phyloP scores from a whole-genome alignment of 129 eudicot genomes.

The Helianthus tuberosus region DNA sequence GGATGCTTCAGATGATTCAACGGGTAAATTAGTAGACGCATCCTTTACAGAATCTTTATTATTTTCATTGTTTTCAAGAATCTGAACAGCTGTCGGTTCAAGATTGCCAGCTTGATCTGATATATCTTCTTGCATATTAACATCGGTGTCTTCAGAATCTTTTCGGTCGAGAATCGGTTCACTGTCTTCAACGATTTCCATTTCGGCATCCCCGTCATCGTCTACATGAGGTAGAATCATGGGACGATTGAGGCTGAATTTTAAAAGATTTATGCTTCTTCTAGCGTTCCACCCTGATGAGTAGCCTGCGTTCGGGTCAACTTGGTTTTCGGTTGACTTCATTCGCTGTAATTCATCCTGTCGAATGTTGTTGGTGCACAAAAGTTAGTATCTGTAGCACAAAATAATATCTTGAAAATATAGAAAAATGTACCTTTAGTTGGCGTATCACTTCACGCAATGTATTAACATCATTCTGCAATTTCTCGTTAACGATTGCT shows the following conservation, averaged over 20 bases:
- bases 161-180: constrained; percentile 38
- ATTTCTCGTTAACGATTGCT: constrained; percentile 83
- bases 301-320: constrained; percentile 54
- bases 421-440: constrained; percentile 50
- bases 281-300: constrained; percentile 83
- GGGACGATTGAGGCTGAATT: constrained; percentile 82
- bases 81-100: constrained; percentile 15
- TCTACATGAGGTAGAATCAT: constrained; percentile 64
- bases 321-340: constrained; percentile 63
- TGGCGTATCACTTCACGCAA: constrained; percentile 84
- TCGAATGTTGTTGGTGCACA: constrained; percentile 2
- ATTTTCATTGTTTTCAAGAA: constrained; percentile 20
- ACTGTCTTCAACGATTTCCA: constrained; percentile 82
- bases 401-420: not conserved
- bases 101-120: constrained; percentile 41
- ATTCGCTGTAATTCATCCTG: constrained; percentile 82
- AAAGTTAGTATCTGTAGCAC: constrained; percentile 1
- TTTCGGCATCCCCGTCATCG: constrained; percentile 90
- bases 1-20: constrained; percentile 52
- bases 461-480: constrained; percentile 86
- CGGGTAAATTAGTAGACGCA: constrained; percentile 37
- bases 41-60: constrained; percentile 29
- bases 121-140: constrained; percentile 64
- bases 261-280: constrained; percentile 76
- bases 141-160: constrained; percentile 51